These are phyloP conservation scores for Seiridium unicorne DNA, from an alignment of 2,329 filamentous ascomycete species.

Conservation along the genomic window DNA sequence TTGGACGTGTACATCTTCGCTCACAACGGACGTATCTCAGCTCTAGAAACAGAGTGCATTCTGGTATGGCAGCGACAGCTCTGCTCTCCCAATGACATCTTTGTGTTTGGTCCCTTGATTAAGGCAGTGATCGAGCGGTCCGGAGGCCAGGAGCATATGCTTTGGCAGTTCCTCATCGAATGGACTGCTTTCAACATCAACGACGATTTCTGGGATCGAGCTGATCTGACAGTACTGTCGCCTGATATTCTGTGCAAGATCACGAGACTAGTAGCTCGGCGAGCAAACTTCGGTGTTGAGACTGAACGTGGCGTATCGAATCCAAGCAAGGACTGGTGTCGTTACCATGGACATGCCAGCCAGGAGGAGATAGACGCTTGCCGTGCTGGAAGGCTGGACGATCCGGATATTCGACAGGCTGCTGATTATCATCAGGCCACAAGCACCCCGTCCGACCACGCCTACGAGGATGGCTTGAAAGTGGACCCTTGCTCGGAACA, in stretches of 20 bases:
- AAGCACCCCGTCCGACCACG: not conserved
- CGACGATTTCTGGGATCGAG: not conserved
- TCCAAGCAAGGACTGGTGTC: not conserved
- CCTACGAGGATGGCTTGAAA: not conserved
- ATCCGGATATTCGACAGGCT: not conserved
- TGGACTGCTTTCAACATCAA: not conserved
- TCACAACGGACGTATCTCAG: not conserved
- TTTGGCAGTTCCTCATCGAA: not conserved
- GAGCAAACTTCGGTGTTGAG: not conserved
- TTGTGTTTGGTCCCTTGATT: not conserved
- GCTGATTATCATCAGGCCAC: not conserved
- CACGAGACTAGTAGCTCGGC: not conserved
- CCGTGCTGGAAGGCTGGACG: not conserved
- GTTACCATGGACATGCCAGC: not conserved
- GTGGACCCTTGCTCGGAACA: not conserved
- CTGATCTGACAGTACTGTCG: not conserved
- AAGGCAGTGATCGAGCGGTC: not conserved
- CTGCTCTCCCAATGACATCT: not conserved
- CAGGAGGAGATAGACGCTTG: not conserved
- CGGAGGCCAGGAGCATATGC: not conserved
- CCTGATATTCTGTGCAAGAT: not conserved
- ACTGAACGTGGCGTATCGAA: not conserved
- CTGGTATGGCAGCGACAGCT: not conserved
- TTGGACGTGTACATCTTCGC: not conserved
- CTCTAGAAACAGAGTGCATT: not conserved